A percentile compares a stretch with the other conserved stretches of the same genome.
These are phyloP conservation scores for Solanum lycopersicoides DNA, from an alignment of 257 asterid genomes.

Conservation along the genomic window DNA sequence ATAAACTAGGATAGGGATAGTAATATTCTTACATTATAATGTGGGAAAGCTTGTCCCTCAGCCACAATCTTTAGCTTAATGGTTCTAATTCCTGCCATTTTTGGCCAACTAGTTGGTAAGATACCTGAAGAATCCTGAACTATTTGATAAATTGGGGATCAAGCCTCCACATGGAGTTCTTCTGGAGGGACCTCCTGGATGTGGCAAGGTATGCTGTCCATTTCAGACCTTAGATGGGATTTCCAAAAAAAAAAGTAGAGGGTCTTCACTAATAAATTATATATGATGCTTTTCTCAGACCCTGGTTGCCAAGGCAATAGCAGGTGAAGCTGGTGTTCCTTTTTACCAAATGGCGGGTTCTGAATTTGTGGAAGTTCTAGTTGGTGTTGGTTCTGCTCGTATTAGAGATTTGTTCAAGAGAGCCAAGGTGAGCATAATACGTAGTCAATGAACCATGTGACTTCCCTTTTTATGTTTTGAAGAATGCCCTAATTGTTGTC, in stretches of 20 bases:
- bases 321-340: slow-evolving; percentile 99
- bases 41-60: not conserved
- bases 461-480: not conserved
- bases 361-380: slow-evolving; percentile 92
- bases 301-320: slow-evolving; percentile 96
- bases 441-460: not conserved
- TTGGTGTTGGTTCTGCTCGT: slow-evolving; percentile 99
- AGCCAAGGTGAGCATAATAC: slow-evolving; percentile 61
- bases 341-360: slow-evolving; percentile 99
- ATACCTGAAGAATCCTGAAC: slow-evolving; percentile 94
- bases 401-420: slow-evolving; percentile 94
- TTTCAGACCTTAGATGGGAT: not conserved
- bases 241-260: not conserved
- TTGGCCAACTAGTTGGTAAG: slow-evolving; percentile 60
- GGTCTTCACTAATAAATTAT: not conserved
- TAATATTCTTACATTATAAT: not conserved
- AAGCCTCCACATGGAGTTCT: slow-evolving; percentile 99
- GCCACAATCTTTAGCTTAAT: not conserved
- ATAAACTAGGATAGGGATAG: not conserved
- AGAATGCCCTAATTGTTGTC: slow-evolving; percentile 15
- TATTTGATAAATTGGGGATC: slow-evolving; percentile 92
- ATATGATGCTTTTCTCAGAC: slow-evolving; percentile 38
- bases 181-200: slow-evolving; percentile 99
- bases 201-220: slow-evolving; percentile 85
- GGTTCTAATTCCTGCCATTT: not conserved